Evolutionary conservation across 2,329 filamentous ascomycete genomes (phyloP).

Genomic region (Ophiostoma australiae): DNA sequence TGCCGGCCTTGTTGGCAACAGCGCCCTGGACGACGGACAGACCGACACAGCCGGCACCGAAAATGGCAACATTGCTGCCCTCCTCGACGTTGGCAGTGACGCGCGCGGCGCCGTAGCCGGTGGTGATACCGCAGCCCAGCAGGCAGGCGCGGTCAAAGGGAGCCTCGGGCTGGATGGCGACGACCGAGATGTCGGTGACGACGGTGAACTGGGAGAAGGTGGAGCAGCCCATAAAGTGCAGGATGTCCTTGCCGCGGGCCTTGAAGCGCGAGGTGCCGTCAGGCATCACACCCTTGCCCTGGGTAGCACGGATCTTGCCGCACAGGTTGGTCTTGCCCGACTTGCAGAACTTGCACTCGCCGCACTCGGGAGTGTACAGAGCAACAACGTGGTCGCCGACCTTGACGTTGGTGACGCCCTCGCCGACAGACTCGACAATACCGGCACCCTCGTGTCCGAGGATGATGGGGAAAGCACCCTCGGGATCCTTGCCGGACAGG

Average conservation of each 20-base stretch:
- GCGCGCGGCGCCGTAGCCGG: constrained; percentile 90
- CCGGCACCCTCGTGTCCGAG: constrained; percentile 88
- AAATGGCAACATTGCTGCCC: constrained; percentile 84
- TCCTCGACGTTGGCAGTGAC: constrained; percentile 90
- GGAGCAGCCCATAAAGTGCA: constrained; percentile 99
- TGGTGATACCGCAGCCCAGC: constrained; percentile 96
- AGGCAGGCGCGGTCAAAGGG: constrained; percentile 95
- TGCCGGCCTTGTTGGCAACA: constrained; percentile 72
- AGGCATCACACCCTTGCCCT: constrained; percentile 94
- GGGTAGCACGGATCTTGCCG: constrained; percentile 96
- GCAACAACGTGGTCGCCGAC: constrained; percentile 83
- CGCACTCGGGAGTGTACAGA: constrained; percentile 92
- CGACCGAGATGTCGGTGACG: constrained; percentile 92
- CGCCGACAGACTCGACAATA: constrained; percentile 84
- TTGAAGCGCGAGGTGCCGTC: constrained; percentile 93
- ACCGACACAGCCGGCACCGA: constrained; percentile 93
- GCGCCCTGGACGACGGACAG: constrained; percentile 93
- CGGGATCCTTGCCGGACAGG: constrained; percentile 91
- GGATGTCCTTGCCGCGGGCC: constrained; percentile 87
- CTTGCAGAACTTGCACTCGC: constrained; percentile 99
- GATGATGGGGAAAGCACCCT: constrained; percentile 86
- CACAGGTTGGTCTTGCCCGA: constrained; percentile 99
- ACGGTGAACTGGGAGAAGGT: constrained; percentile 99
- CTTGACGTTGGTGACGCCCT: constrained; percentile 91
- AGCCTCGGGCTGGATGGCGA: constrained; percentile 83